Evolutionary conservation across 768 basidiomycete genomes (phyloP), one percentile per base, ranked within the genome.

Genomic region (Plicaturopsis crispa): DNA sequence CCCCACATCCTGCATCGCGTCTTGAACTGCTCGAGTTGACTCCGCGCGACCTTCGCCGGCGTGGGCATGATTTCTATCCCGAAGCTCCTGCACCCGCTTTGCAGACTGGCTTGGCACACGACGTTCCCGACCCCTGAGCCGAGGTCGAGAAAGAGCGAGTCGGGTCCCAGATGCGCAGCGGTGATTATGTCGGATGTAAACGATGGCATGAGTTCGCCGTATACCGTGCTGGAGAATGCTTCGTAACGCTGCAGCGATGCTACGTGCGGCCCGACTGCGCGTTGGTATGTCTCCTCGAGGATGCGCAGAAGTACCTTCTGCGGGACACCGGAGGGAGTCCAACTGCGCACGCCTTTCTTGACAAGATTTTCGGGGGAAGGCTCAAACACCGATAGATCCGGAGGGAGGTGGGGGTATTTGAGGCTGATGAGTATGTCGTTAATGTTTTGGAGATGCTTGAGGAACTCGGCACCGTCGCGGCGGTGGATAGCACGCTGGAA

Each of bases 1-100:
- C 90, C 91, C 93, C 93, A 99, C 85, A 97, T 88, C 42, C 78
- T 68, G 62, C 85, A 86, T 14, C 96, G 71, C 17, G 75, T 71
- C 51, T 66, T 63, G 44, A 88, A 79, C 55, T 97, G 89, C 31
- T 67, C 68, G 40, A 80, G 67, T 64, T 94, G 86, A 35, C 73
- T 67, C 24, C 70, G 55, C 17, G 89, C 94, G n/a, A 97, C 76
- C 35, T 73, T 68, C 0, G 91, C 84, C 0, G 93, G 89, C 26
- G 74, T 75, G 4, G 71, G 68, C 68, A 89, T 76, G 31, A 91
- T 60, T 61, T 94, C 80, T 32, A 90, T 76, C 3, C 90, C 90
- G 51, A 79, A 87, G 41, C 84, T 77, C 35, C 54, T 68, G 53
- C 84, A 87, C 4, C 86, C 86, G 1, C 78, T 80, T 58, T 90